Evolutionary conservation across 2,329 filamentous ascomycete genomes (phyloP), one percentile per base, ranked within the genome.

Genomic region (Colletotrichum horii): DNA sequence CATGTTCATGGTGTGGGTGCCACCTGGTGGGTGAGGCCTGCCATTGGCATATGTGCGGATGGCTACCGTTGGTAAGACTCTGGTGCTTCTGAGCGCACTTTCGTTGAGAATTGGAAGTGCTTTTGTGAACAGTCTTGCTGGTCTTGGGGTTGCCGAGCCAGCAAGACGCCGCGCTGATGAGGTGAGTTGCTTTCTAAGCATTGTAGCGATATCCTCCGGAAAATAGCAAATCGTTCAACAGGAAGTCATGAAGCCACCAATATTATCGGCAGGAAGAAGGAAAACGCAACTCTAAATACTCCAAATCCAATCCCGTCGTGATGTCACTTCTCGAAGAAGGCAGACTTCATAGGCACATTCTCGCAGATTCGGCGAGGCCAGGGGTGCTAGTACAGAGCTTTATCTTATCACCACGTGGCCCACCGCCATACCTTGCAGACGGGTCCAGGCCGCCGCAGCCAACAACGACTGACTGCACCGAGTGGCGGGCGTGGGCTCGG

Each of bases 1-100:
- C 83, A 98, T 86, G 82, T 98, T 93, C 96, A 98, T 98, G 78
- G 94, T 94, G 85, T 98, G 95, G 2, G 96, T 98, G 71, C 96
- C 96, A 66, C 96, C 96, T 0, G 96, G 96, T 2, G 96, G 96
- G 78, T 97, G 95, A 77, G 96, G 95, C 75, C 94, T 89, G 80
- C 94, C 93, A 88, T 92, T 93, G 75, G 93, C 90, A 85, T 94
- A 94, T 64, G 81, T 84, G 71, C 93, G 89, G 15, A 85, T 79
- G 16, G 85, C 79, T 52, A 84, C 79, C 12, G 82, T 82, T 5
- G 90, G 87, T 8, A 87, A 79, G 19, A 87, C 72, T 38, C 77
- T 80, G n/a, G 66, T 52, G 38, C 34, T 60, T 19, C 48, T 70
- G 16, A 75, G 32, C 11, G 66, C 68, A 6, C 43, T 38, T 34